Evolutionary conservation across 1,284 basidiomycete genomes (phyloP), one percentile per base, ranked within the genome.

Genomic region (Gomphus sp.): DNA sequence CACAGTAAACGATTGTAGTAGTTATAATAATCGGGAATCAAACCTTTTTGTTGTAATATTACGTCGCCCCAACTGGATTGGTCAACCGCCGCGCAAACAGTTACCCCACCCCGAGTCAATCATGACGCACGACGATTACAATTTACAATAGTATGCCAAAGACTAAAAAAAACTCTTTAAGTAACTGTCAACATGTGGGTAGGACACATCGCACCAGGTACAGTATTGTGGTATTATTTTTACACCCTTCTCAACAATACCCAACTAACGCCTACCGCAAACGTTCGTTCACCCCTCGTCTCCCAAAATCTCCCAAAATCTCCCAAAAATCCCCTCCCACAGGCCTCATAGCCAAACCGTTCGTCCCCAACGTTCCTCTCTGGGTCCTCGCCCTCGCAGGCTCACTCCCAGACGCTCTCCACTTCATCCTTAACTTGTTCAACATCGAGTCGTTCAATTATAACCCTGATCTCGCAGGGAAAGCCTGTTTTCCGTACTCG

Each of bases 401-500:
- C n/a, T 63, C 64, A 4, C 56, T 69, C 6, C 62, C 67, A 3
- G 70, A 71, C 47, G 67, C 66, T 1, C 45, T 64, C 37, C 70
- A 70, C 62, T 68, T 69, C 61, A 49, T 68, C 33, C 60, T 70
- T 6, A 67, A 66, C 52, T 65, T 71, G 47, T 37, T 69, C 37
- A 66, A 66, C n/a, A 60, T 70, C 50, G 67, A 69, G 57, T 63
- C 64, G 9, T 71, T 69, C 66, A 66, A 65, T 58, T 64, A 69
- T 57, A 66, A 71, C 62, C 31, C 49, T 10, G 53, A 49, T 3
- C 60, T 70, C 18, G 62, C 57, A 2, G 55, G 59, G n/a, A 62
- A 63, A 25, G 66, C 67, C 11, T 71, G 69, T 61, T 71, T 71
- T 62, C 69, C 70, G 28, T 71, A 70, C 52, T 60, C 68, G 45